These are phyloP conservation scores for Agaricales sp. DNA, from an alignment of 1,284 basidiomycete genomes.

Conservation along the genomic window DNA sequence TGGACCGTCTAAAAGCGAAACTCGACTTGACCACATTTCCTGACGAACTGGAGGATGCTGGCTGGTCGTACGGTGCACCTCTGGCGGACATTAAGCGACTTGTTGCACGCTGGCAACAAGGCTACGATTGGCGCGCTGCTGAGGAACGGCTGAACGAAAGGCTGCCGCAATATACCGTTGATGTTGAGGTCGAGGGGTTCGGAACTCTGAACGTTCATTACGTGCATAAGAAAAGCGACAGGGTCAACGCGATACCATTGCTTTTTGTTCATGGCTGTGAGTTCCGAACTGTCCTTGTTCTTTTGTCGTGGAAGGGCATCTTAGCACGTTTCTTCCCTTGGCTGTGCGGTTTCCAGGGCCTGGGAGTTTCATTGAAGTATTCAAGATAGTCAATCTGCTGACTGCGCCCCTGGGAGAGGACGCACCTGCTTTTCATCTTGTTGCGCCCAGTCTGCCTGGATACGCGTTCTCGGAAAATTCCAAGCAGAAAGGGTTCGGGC, in stretches of 20 bases:
- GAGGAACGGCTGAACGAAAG: slow-evolving; percentile 27
- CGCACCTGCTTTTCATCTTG: slow-evolving; percentile 29
- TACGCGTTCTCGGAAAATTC: slow-evolving; percentile 40
- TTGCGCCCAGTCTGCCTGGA: slow-evolving; percentile 37
- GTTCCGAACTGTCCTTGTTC: slow-evolving; percentile 10
- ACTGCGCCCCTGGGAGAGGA: background rate
- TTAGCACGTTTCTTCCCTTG: background rate
- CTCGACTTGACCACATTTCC: slow-evolving; percentile 26
- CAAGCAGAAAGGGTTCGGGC: slow-evolving; percentile 19
- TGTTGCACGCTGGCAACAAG: slow-evolving; percentile 25
- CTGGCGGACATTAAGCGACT: slow-evolving; percentile 29
- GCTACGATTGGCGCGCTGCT: slow-evolving; percentile 32
- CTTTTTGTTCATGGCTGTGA: slow-evolving; percentile 37
- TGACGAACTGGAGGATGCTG: slow-evolving; percentile 28
- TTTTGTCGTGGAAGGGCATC: background rate
- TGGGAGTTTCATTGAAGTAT: slow-evolving; percentile 44
- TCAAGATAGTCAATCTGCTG: slow-evolving; percentile 42
- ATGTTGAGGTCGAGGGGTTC: slow-evolving; percentile 25
- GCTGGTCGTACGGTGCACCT: slow-evolving; percentile 29
- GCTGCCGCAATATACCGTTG: slow-evolving; percentile 33
- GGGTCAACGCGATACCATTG: slow-evolving; percentile 29
- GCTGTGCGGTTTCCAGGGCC: slow-evolving; percentile 33
- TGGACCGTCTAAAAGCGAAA: slow-evolving; percentile 19
- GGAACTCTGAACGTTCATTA: slow-evolving; percentile 32
- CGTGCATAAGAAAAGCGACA: slow-evolving; percentile 27